Evolutionary conservation across 2,329 filamentous ascomycete species (phyloP).

Genomic region (Curvularia hawaiiensis): DNA sequence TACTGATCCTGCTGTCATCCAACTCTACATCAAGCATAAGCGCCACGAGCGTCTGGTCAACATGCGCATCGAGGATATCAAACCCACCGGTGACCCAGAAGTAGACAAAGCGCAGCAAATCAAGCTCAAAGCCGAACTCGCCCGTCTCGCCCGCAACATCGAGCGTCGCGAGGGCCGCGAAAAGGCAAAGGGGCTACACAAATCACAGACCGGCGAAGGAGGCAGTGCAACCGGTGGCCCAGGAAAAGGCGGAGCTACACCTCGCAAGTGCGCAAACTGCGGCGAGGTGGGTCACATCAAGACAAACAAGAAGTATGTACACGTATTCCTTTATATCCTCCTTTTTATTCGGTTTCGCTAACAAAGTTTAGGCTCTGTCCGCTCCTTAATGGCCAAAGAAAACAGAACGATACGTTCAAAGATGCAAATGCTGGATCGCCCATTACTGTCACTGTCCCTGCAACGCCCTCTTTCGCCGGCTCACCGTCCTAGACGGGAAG

Average conservation of each 20-base stretch:
- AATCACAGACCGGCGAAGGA: slow-evolving; percentile 49
- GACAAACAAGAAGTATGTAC: slow-evolving; percentile 88
- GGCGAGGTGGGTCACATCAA: slow-evolving; percentile 97
- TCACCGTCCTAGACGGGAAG: slow-evolving; percentile 5
- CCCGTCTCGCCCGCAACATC: slow-evolving; percentile 86
- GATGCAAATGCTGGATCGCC: slow-evolving; percentile 42
- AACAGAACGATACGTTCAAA: slow-evolving; percentile 46
- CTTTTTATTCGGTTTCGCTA: slow-evolving; percentile 19
- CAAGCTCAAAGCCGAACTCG: slow-evolving; percentile 74
- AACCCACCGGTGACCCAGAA: slow-evolving; percentile 70
- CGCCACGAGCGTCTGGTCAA: slow-evolving; percentile 72
- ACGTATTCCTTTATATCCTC: neutral
- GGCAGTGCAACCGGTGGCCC: slow-evolving; percentile 50
- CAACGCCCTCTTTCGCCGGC: slow-evolving; percentile 25
- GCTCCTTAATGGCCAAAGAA: slow-evolving; percentile 46
- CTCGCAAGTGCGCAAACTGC: slow-evolving; percentile 95
- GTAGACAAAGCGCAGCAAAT: slow-evolving; percentile 66
- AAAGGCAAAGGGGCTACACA: slow-evolving; percentile 73
- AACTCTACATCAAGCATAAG: slow-evolving; percentile 82
- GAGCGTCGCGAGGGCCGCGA: slow-evolving; percentile 89
- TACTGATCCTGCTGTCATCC: slow-evolving; percentile 83
- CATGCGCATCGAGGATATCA: slow-evolving; percentile 70
- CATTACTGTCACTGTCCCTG: slow-evolving; percentile 13
- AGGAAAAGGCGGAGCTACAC: slow-evolving; percentile 58
- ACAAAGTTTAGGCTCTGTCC: slow-evolving; percentile 43